Base-by-base conservation (phyloP, 176 grass and related monocot species). In the Chloris gayana region DNA sequence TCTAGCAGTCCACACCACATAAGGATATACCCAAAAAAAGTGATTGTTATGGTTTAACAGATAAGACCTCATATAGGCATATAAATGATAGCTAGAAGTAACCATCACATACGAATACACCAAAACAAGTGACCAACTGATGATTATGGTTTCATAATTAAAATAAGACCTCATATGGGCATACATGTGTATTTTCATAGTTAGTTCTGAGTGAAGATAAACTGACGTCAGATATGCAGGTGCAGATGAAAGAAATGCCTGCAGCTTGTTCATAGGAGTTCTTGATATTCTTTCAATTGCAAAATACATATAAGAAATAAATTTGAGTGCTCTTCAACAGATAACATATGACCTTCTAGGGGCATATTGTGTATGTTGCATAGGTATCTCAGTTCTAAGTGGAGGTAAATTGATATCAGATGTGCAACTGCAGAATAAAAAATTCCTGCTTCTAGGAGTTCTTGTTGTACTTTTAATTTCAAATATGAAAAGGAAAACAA, bases 191-290 rank as follows among this genome's bases (percentile, higher is more conserved):
- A 27, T 76, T 71, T 70, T 45, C 76, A 51, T 32, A 26, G 17
- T 62, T 14, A 85, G 56, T 69, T 75, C 41, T 44, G 35, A 76
- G 50, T 51, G 25, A 30, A 70, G 26, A 26, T 50, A 83, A 14
- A 72, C 5, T 9, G 25, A 27, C 45, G 34, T 17, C 4, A 21
- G 6, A 37, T 67, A 67, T 66, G 51, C 59, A 72, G 60, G 9
- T 72, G 22, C 53, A 49, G 29, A 77, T 66, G 54, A 59, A 80
- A 85, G 69, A 46, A 34, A 12, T 50, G 14, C 18, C 11, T 85
- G 47, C 66, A n/a, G n/a, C n/a, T n/a, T n/a, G n/a, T 77, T 42
- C 30, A n/a, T 76, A 67, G 46, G 69, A 76, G 22, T 49, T 10
- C 44, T 27, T 76, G 27, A 45, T 70, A 14, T 57, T 58, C 64